These are phyloP conservation scores for Ogataea parapolymorpha DNA, from an alignment of 805 yeast genomes.

Conservation along the genomic window DNA sequence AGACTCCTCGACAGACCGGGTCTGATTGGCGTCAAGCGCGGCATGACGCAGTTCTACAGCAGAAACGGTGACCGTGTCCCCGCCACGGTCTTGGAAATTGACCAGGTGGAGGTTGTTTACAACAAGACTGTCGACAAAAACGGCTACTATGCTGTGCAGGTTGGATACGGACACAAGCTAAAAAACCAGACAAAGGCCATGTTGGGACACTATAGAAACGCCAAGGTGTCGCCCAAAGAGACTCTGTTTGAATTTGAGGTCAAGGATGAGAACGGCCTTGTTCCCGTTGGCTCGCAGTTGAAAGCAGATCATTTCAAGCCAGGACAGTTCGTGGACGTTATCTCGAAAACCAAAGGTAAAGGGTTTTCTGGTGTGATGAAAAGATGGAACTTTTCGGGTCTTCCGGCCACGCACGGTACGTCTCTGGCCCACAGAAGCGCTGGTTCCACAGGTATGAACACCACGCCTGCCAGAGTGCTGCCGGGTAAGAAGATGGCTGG, in stretches of 20 bases:
- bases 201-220: slow-evolving; percentile 75
- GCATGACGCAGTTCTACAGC: slow-evolving; percentile 85
- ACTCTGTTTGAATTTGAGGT: slow-evolving; percentile 77
- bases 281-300: slow-evolving; percentile 75
- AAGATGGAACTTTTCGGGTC: slow-evolving; percentile 85
- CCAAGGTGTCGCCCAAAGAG: slow-evolving; percentile 80
- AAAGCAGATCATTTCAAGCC: slow-evolving; percentile 78
- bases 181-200: slow-evolving; percentile 60
- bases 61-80: slow-evolving; percentile 66
- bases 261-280: slow-evolving; percentile 56
- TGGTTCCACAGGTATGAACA: slow-evolving; percentile 96
- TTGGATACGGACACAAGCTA: slow-evolving; percentile 76
- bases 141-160: slow-evolving; percentile 82
- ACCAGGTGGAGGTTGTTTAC: slow-evolving; percentile 80
- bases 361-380: slow-evolving; percentile 99
- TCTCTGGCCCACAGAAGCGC: slow-evolving; percentile 91
- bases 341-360: slow-evolving; percentile 83
- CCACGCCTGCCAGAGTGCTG: slow-evolving; percentile 91
- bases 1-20: slow-evolving; percentile 80
- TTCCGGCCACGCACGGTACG: slow-evolving; percentile 93
- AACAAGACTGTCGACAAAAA: slow-evolving; percentile 66
- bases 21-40: slow-evolving; percentile 75
- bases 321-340: slow-evolving; percentile 83
- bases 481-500: slow-evolving; percentile 99
- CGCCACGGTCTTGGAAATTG: slow-evolving; percentile 84